A percentile compares a stretch with the other conserved stretches of the same genome.
Evolutionary conservation across 352 stramenopile genomes (phyloP).

Genomic region (Globisporangium radiosum): DNA sequence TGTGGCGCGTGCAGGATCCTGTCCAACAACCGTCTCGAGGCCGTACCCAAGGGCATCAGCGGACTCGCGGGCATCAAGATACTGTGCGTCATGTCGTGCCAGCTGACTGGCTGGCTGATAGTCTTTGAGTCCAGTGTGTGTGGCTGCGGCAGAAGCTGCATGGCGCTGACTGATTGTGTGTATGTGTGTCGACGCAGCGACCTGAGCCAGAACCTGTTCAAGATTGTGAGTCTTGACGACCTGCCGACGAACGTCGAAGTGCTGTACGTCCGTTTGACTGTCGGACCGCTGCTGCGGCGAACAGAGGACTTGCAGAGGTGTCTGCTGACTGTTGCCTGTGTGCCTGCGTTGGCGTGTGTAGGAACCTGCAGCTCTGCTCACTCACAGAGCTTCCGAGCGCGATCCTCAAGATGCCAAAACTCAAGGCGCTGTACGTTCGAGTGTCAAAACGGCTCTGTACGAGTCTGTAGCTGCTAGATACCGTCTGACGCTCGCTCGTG

Average conservation of each 20-base stretch:
- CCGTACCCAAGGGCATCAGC: slow-evolving; percentile 15
- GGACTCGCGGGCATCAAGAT: slow-evolving; percentile 12
- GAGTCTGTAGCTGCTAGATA: not conserved
- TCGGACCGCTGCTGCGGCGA: too few species aligned
- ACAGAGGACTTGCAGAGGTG: too few species aligned
- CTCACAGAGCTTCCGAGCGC: slow-evolving; percentile 24
- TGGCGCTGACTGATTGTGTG: not conserved
- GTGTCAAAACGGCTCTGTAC: not conserved
- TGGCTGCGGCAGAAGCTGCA: too few species aligned
- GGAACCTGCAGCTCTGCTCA: slow-evolving; percentile 22
- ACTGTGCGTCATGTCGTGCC: slow-evolving; percentile 8
- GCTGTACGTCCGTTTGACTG: slow-evolving; percentile 7
- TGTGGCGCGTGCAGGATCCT: slow-evolving; percentile 6
- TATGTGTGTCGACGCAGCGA: slow-evolving; percentile 4
- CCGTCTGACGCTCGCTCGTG: not conserved
- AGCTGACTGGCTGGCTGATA: too few species aligned
- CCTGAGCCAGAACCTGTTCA: slow-evolving; percentile 19
- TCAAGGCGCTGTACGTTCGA: slow-evolving; percentile 24
- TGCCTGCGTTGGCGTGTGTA: not conserved
- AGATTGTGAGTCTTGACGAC: slow-evolving; percentile 7
- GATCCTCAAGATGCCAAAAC: slow-evolving; percentile 22
- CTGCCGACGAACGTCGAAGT: slow-evolving; percentile 14
- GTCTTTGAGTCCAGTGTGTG: too few species aligned
- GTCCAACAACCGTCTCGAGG: slow-evolving; percentile 13
- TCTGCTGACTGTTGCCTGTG: not conserved